Percentiles rank a stretch among this genome's conserved stretches.
Conservation (phyloP, 2,329 filamentous ascomycete species). For the Claviceps citrina region DNA sequence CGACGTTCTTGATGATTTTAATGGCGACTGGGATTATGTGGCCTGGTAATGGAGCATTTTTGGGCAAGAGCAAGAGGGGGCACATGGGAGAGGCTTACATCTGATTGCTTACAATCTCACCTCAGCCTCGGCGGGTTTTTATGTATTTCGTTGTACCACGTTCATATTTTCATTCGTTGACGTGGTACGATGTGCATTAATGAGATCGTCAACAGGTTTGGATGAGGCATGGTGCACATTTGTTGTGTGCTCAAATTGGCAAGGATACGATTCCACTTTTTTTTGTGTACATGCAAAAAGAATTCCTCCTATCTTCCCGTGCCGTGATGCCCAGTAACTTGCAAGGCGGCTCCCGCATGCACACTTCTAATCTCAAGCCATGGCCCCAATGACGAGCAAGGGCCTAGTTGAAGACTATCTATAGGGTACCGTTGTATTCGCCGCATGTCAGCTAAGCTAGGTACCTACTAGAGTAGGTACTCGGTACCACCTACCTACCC, state of each 20-base stretch:
- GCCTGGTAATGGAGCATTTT: background rate
- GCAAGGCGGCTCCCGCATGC: background rate
- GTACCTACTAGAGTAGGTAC: no score
- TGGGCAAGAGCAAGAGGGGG: constrained; percentile 8
- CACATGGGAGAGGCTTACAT: constrained; percentile 11
- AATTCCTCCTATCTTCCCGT: no score
- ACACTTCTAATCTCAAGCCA: background rate
- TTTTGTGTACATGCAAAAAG: background rate
- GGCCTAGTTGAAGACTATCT: no score
- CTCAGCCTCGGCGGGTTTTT: constrained; percentile 13
- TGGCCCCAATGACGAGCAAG: no score
- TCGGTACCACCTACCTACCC: no score
- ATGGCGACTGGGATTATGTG: background rate
- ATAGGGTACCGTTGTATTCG: no score
- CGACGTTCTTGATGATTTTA: background rate
- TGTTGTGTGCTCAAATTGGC: background rate
- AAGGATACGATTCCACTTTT: background rate
- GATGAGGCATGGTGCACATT: background rate
- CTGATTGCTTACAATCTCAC: constrained; percentile 13
- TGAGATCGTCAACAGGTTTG: background rate
- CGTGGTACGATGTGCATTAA: constrained; percentile 8
- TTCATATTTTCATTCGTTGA: constrained; percentile 12
- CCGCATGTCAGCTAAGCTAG: no score
- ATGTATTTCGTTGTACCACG: constrained; percentile 14
- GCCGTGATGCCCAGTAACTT: no score